A percentile compares a stretch with the other conserved stretches of the same genome.
Conservation (phyloP, 2,329 filamentous ascomycete species). For the Ilyonectria robusta region DNA sequence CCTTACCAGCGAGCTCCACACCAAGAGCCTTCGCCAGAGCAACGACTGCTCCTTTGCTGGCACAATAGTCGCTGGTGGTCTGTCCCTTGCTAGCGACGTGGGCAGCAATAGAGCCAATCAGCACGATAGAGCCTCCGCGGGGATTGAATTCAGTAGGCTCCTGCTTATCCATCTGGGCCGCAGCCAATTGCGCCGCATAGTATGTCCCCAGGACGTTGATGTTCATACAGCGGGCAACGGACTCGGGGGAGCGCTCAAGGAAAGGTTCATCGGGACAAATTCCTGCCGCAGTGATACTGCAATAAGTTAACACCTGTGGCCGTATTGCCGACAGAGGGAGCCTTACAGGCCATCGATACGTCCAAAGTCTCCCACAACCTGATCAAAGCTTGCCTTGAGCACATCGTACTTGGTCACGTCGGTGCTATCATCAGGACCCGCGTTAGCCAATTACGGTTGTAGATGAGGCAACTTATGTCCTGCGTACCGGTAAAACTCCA, state of each 20-base stretch:
- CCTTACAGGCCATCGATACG: constrained; percentile 33
- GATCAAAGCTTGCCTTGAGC: constrained; percentile 27
- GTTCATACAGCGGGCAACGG: constrained; percentile 44
- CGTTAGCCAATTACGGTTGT: background rate
- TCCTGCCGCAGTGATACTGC: constrained; percentile 47
- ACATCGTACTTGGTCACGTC: constrained; percentile 31
- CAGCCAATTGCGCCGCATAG: constrained; percentile 53
- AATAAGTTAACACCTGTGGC: background rate
- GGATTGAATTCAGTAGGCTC: constrained; percentile 40
- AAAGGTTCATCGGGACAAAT: constrained; percentile 49
- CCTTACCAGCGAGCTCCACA: constrained; percentile 51
- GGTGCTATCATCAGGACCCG: background rate
- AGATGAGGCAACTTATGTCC: too few species aligned
- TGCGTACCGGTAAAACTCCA: constrained; percentile 29
- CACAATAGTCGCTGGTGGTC: constrained; percentile 57
- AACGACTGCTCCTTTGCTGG: constrained; percentile 62
- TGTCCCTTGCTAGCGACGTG: constrained; percentile 50
- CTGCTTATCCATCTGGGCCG: constrained; percentile 53
- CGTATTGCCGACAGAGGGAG: background rate
- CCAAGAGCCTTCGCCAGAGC: constrained; percentile 58
- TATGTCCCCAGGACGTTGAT: constrained; percentile 53
- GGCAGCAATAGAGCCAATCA: constrained; percentile 53
- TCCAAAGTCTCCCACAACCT: constrained; percentile 32
- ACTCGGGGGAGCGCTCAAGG: constrained; percentile 43
- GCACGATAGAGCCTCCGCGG: constrained; percentile 49